A percentile compares a stretch with the other conserved stretches of the same genome.
Conservation (phyloP, 164 flowering plant species). For the Tetrastigma voinierianum region DNA sequence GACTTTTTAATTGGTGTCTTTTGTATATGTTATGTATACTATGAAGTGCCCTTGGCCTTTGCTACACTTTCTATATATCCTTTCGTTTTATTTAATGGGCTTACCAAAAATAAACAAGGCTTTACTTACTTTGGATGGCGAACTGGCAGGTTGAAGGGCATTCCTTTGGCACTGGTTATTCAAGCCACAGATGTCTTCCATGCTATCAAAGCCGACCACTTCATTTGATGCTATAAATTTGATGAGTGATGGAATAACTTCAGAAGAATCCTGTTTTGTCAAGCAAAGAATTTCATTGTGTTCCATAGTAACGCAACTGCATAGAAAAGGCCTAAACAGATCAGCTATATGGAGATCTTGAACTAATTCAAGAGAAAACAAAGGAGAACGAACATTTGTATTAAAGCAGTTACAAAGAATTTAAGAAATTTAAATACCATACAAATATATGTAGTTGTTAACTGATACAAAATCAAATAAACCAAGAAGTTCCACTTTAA, state of each 20-base stretch:
- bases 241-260: slow-evolving; percentile 39
- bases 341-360: neutral
- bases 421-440: neutral
- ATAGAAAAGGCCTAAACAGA: neutral
- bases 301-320: slow-evolving; percentile 27
- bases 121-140: slow-evolving; percentile 12
- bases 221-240: slow-evolving; percentile 28
- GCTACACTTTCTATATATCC: too few relatives aligned
- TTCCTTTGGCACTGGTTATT: slow-evolving; percentile 6
- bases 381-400: neutral
- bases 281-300: slow-evolving; percentile 8
- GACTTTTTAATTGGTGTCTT: too few relatives aligned
- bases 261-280: slow-evolving; percentile 20
- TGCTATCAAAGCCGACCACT: slow-evolving; percentile 40
- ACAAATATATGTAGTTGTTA: too few relatives aligned
- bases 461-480: too few relatives aligned
- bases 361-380: neutral
- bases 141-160: slow-evolving; percentile 3
- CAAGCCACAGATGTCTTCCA: slow-evolving; percentile 1
- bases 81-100: too few relatives aligned
- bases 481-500: too few relatives aligned
- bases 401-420: neutral
- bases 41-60: too few relatives aligned
- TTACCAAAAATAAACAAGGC: neutral
- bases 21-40: too few relatives aligned